Evolutionary conservation across 148 eudicot species (phyloP).

Genomic region (Camellia lanceoleosa): DNA sequence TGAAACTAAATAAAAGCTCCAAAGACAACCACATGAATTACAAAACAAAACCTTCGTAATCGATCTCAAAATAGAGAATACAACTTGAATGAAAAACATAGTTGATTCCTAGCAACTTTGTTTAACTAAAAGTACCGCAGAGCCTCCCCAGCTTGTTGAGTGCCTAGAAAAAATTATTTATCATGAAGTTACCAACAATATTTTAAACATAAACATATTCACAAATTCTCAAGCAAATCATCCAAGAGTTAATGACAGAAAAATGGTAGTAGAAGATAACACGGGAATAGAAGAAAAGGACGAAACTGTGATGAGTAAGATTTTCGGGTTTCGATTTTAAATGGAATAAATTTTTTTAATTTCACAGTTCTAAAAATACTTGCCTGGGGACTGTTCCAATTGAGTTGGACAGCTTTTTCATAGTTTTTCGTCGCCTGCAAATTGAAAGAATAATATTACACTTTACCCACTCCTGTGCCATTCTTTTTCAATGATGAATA

Average conservation of each 20-base stretch:
- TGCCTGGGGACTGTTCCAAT: conserved; percentile 99
- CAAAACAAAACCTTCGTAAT: conserved; percentile 4
- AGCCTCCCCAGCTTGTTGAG: conserved; percentile 99
- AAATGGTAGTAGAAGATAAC: not conserved
- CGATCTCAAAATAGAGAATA: not conserved
- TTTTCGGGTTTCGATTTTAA: not conserved
- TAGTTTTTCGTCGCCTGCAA: conserved; percentile 83
- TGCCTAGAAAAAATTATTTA: conserved; percentile 52
- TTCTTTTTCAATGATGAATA: not conserved
- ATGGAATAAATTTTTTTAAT: not conserved
- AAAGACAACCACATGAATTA: not conserved
- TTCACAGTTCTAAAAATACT: conserved; percentile 8
- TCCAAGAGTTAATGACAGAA: not conserved
- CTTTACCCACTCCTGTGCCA: not conserved
- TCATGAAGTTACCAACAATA: conserved; percentile 1
- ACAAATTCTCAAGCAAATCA: not conserved
- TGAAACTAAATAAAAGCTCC: not conserved
- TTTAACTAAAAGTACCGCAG: conserved; percentile 51
- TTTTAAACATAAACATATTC: not conserved
- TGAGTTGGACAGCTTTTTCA: conserved; percentile 82
- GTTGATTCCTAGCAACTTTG: not conserved
- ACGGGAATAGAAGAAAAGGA: conserved; percentile 8
- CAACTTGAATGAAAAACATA: not conserved
- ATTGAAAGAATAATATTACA: conserved; percentile 10
- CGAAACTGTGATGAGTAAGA: not conserved